Evolutionary conservation across 2,329 filamentous ascomycete species (phyloP).

Genomic region (Pseudogymnoascus destructans): DNA sequence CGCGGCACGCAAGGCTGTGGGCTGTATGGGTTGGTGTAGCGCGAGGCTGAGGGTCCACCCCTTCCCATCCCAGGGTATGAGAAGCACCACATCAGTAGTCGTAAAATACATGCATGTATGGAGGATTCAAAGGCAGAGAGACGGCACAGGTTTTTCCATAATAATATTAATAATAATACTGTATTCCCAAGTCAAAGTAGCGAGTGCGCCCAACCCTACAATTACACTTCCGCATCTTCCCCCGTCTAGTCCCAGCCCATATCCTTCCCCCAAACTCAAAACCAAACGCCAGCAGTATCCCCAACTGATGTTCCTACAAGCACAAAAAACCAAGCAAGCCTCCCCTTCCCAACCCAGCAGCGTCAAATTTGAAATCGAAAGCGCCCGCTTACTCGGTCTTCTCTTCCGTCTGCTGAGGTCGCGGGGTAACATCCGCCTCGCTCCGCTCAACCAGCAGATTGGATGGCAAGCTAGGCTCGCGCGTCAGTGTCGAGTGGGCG

Average conservation of each 20-base stretch:
- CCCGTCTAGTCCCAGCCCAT: background rate
- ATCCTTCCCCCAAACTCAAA: background rate
- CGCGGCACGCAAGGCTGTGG: background rate
- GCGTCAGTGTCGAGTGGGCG: constrained; percentile 22
- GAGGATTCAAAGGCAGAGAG: background rate
- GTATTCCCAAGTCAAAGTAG: background rate
- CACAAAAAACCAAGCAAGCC: background rate
- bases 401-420: background rate
- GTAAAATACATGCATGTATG: background rate
- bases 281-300: background rate
- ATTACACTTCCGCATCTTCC: background rate
- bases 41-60: background rate
- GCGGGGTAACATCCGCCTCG: background rate
- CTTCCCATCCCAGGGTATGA: background rate
- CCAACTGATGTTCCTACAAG: background rate
- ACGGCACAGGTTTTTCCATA: background rate
- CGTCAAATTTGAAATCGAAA: background rate
- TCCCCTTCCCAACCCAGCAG: background rate
- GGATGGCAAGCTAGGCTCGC: constrained; percentile 23
- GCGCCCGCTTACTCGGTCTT: background rate
- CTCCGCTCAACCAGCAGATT: constrained; percentile 15
- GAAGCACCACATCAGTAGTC: background rate
- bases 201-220: background rate
- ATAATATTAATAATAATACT: background rate
- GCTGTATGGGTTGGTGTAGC: background rate